Evolutionary conservation across 257 asterid species (phyloP).

Genomic region (Handroanthus guayacan): DNA sequence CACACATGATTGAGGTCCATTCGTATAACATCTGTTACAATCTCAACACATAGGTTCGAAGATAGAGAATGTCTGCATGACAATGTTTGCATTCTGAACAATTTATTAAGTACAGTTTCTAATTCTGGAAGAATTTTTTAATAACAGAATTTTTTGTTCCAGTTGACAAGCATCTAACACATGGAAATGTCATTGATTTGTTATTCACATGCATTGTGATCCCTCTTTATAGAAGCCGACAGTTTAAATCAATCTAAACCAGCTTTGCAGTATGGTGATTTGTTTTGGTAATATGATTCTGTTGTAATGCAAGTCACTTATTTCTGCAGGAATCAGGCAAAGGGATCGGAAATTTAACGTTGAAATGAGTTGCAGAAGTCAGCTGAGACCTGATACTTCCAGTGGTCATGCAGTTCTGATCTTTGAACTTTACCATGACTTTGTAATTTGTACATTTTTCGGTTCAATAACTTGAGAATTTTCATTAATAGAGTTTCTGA

Average conservation of each 20-base stretch:
- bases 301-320: slow-evolving; percentile 8
- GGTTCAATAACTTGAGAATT: slow-evolving; percentile 31
- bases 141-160: neutral
- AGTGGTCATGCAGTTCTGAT: slow-evolving; percentile 47
- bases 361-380: slow-evolving; percentile 37
- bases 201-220: neutral
- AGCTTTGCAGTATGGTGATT: neutral
- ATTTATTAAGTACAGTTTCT: slow-evolving; percentile 4
- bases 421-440: slow-evolving; percentile 32
- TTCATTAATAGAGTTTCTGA: slow-evolving; percentile 29
- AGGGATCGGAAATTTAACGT: slow-evolving; percentile 15
- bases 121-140: neutral
- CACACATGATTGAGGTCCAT: slow-evolving; percentile 2
- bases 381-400: slow-evolving; percentile 38
- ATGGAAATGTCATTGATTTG: neutral
- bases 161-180: slow-evolving; percentile 2
- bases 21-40: neutral
- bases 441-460: slow-evolving; percentile 8
- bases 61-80: neutral
- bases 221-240: neutral
- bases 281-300: slow-evolving; percentile 15
- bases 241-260: neutral
- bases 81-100: neutral
- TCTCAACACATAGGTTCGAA: neutral
- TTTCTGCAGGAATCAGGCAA: slow-evolving; percentile 37